phyloP scores from a whole-genome alignment of 2,329 filamentous ascomycete genomes.

The Colletotrichum neosansevieriae region DNA sequence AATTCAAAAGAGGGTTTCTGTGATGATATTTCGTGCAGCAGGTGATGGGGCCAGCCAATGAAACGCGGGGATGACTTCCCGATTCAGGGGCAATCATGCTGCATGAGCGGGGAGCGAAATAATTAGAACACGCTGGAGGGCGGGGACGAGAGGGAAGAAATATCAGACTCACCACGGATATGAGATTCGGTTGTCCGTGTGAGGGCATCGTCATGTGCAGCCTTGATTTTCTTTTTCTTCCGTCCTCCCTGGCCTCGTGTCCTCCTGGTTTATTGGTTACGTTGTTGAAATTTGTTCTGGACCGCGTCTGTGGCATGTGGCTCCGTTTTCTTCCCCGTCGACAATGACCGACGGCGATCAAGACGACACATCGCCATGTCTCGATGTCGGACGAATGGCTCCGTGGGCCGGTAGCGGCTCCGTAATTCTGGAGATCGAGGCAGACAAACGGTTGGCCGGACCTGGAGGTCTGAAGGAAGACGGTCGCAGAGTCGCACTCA shows the following conservation, averaged over 20 bases:
- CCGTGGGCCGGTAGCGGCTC: constrained; percentile 23
- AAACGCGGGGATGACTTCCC: constrained; percentile 38
- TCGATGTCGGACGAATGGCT: constrained; percentile 15
- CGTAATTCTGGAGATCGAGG: constrained; percentile 22
- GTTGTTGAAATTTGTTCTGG: constrained; percentile 23
- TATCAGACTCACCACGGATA: constrained; percentile 11
- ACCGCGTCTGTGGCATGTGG: constrained; percentile 25
- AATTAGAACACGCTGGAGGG: constrained; percentile 25
- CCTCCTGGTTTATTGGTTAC: constrained; percentile 14
- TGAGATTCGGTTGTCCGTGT: constrained; percentile 16
- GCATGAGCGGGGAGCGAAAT: constrained; percentile 38
- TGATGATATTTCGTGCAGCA: constrained; percentile 20
- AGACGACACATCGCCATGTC: constrained; percentile 37
- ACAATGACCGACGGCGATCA: constrained; percentile 33
- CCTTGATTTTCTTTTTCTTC: background rate
- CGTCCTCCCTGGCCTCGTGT: background rate
- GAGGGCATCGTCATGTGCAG: constrained; percentile 35
- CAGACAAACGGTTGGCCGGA: constrained; percentile 17
- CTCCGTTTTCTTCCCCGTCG: constrained; percentile 13
- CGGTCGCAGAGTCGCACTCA: constrained; percentile 2
- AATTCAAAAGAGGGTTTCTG: constrained; percentile 21
- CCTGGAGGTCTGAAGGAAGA: background rate
- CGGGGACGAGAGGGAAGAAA: constrained; percentile 9
- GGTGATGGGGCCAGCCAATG: constrained; percentile 22
- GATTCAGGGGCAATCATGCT: constrained; percentile 29